Base-by-base conservation (phyloP, 2,329 filamentous ascomycete species). In the Aureobasidium leucospermi region DNA sequence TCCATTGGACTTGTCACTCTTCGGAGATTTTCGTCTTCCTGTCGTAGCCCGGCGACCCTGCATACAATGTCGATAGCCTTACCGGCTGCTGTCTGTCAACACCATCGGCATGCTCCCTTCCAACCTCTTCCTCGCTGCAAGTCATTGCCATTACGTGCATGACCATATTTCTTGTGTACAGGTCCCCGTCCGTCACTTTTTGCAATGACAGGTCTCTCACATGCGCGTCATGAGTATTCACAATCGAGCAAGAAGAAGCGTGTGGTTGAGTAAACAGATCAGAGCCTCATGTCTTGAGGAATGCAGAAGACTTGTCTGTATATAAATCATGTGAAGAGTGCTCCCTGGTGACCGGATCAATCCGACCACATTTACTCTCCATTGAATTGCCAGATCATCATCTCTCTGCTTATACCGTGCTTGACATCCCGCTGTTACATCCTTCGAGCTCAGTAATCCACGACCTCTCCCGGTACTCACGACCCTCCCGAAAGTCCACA, bases 121-220 rank as follows among this genome's bases (percentile, higher is more conserved):
- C 39, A 42, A 19, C 16, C 42, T 23, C 39, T 7, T 32, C n/a
- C 19, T 16, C 19, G 29, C 39, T 55, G 39, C 51, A 55, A 55
- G 51, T 43, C 51, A 55, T 55, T 42, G 15, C 16, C 41, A 15
- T 28, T 11, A 34, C 29, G 23, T 43, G 51, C 51, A 55, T 55
- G 51, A 23, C 6, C 36, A 39, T 38, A 5, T 28, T 28, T 36
- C 47, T 49, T 38, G 47, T 49, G 47, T 6, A 36, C 47, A 36
- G 6, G 32, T 49, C 23, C 10, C n/a, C 16, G 28, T n/a, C 15
- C 38, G 29, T 55, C 51, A 55, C 16, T 55, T 47, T 39, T 38
- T 57, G 31, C 10, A 46, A 32, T 57, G 53, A 57, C 53, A 57
- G 53, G 39, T 56, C 39, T 32, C 39, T 29, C 23, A 39, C 31